Percentiles rank a stretch among this genome's conserved stretches.
Evolutionary conservation across 2,329 filamentous ascomycete genomes (phyloP).

Genomic region (Aspergillus cejpii): DNA sequence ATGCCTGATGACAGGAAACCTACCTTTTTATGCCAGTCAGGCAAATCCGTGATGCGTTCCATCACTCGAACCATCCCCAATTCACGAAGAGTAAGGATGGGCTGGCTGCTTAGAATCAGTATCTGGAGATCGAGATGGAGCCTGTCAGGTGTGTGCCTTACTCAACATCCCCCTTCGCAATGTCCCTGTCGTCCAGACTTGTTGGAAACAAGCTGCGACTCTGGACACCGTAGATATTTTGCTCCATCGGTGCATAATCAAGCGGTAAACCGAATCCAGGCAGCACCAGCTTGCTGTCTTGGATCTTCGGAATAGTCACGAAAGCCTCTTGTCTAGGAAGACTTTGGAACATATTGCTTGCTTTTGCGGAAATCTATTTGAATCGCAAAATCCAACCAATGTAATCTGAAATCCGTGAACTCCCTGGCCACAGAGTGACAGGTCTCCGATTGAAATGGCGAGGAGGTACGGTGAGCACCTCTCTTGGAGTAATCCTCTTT

Average conservation of each 20-base stretch:
- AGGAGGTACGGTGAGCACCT: neutral
- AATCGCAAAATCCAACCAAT: neutral
- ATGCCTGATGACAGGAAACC: neutral
- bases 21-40: conserved; percentile 37
- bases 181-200: conserved; percentile 28
- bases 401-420: neutral
- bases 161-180: conserved; percentile 25
- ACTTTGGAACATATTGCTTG: conserved; percentile 19
- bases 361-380: neutral
- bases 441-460: no score
- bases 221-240: conserved; percentile 26
- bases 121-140: neutral
- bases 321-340: conserved; percentile 8
- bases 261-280: conserved; percentile 33
- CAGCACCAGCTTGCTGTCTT: conserved; percentile 20
- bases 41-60: conserved; percentile 38
- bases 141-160: conserved; percentile 8
- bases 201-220: conserved; percentile 29
- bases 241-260: conserved; percentile 20
- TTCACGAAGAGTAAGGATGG: conserved; percentile 33
- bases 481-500: neutral
- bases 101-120: conserved; percentile 16
- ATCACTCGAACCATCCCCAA: conserved; percentile 36
- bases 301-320: conserved; percentile 3
- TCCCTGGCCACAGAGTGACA: neutral